Conservation (phyloP, 2,329 filamentous ascomycete genomes). For the Fusarium sp. region DNA sequence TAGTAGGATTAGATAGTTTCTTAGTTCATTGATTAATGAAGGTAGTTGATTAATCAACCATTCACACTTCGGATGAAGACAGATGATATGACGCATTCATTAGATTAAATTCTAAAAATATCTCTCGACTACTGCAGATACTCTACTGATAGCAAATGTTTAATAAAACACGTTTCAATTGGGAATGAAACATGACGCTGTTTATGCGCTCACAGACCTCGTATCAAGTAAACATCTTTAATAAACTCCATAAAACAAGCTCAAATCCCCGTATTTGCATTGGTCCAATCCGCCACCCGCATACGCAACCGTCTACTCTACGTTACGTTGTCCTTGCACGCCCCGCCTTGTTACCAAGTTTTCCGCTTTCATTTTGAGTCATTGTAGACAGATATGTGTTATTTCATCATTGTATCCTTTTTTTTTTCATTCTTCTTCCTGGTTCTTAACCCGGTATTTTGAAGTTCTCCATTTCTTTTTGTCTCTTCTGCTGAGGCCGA, state of each 20-base stretch:
- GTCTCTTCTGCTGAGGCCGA: slow-evolving; percentile 5
- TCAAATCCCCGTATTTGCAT: slow-evolving; percentile 29
- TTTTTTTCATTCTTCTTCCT: neutral
- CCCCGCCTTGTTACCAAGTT: slow-evolving; percentile 13
- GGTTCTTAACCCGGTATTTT: neutral
- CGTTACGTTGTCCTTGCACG: slow-evolving; percentile 10
- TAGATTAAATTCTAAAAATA: slow-evolving; percentile 21
- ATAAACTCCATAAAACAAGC: slow-evolving; percentile 27
- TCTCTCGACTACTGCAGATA: neutral
- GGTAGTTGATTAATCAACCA: neutral
- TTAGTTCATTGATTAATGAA: neutral
- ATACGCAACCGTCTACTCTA: slow-evolving; percentile 25
- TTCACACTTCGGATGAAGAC: no score
- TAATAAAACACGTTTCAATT: slow-evolving; percentile 32
- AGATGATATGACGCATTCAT: neutral
- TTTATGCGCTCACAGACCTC: slow-evolving; percentile 24
- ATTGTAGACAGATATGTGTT: neutral
- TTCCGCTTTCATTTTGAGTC: slow-evolving; percentile 4
- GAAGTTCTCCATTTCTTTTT: neutral
- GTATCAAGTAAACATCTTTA: slow-evolving; percentile 31
- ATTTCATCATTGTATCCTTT: slow-evolving; percentile 3
- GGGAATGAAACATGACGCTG: slow-evolving; percentile 29
- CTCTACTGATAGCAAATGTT: neutral
- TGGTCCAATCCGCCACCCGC: slow-evolving; percentile 24
- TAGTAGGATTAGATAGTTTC: neutral